Conservation (phyloP, 768 basidiomycete species). For the Dacryopinax spathularia region DNA sequence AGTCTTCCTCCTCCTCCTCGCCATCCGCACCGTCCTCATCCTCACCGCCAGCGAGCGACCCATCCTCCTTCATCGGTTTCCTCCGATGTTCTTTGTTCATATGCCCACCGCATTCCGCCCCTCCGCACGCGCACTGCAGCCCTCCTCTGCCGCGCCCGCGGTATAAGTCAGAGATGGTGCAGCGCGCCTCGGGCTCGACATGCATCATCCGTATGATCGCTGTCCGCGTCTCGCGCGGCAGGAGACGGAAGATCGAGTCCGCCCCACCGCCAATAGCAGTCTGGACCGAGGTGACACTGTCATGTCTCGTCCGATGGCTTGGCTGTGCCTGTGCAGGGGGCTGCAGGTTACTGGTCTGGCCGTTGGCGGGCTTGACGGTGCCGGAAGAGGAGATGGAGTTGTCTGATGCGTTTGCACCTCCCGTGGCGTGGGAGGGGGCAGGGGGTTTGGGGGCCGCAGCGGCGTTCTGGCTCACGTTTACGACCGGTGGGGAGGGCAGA, state of each 20-base stretch:
- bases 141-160: slow-evolving; percentile 65
- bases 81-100: slow-evolving; percentile 18
- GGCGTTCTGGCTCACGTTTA: background rate
- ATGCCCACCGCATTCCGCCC: slow-evolving; percentile 28
- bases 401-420: background rate
- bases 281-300: slow-evolving; percentile 29
- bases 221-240: slow-evolving; percentile 83
- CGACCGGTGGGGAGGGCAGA: background rate
- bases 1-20: slow-evolving; percentile 39
- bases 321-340: slow-evolving; percentile 3
- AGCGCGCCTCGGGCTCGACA: slow-evolving; percentile 75
- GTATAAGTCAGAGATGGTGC: slow-evolving; percentile 83
- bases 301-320: slow-evolving; percentile 29
- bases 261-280: slow-evolving; percentile 61
- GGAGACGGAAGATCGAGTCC: slow-evolving; percentile 89
- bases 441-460: background rate
- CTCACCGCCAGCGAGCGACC: slow-evolving; percentile 27
- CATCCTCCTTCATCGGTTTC: slow-evolving; percentile 14
- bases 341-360: background rate
- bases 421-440: background rate
- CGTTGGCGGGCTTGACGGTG: background rate
- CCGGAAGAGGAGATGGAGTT: background rate
- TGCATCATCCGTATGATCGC: slow-evolving; percentile 88
- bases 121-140: slow-evolving; percentile 65
- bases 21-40: slow-evolving; percentile 49